Evolutionary conservation across 192 early-diverging fungal species (phyloP).

Genomic region (Coemansia erecta): DNA sequence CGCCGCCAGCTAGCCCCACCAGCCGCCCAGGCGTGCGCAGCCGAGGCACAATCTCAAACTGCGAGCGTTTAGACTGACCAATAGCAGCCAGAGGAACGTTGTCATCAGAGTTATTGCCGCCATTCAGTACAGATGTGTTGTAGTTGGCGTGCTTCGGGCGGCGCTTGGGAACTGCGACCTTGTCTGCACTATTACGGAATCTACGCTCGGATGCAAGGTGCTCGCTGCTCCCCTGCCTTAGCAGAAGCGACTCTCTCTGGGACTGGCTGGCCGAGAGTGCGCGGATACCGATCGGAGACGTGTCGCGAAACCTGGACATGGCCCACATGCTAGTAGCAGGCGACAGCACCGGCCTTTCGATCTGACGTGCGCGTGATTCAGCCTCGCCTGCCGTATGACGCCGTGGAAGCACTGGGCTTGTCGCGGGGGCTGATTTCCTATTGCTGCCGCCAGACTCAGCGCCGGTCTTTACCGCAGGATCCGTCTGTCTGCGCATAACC

Average conservation of each 20-base stretch:
- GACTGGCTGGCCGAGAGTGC: constrained; percentile 12
- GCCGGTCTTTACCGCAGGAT: not conserved
- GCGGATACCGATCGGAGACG: constrained; percentile 40
- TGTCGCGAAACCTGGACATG: constrained; percentile 20
- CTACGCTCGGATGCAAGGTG: not conserved
- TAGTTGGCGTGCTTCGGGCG: not conserved
- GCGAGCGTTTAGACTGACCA: not conserved
- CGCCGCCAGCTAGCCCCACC: not conserved
- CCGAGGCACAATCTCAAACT: constrained; percentile 1
- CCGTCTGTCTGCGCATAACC: not conserved
- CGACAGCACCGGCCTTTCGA: not conserved
- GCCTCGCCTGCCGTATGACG: constrained; percentile 46
- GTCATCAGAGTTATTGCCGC: not conserved
- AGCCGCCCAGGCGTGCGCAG: not conserved
- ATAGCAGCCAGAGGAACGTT: not conserved
- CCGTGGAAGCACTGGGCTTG: constrained; percentile 6
- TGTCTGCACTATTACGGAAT: not conserved
- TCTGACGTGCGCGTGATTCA: constrained; percentile 9
- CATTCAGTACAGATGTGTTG: not conserved
- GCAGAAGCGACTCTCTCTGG: not conserved
- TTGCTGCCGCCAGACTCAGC: not conserved
- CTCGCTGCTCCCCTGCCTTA: constrained; percentile 8
- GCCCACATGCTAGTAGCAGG: constrained; percentile 9
- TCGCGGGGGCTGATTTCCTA: constrained; percentile 4
- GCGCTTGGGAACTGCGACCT: not conserved